Evolutionary conservation across 495 filamentous ascomycete genomes (phyloP).

Genomic region (Annulohypoxylon moriforme): DNA sequence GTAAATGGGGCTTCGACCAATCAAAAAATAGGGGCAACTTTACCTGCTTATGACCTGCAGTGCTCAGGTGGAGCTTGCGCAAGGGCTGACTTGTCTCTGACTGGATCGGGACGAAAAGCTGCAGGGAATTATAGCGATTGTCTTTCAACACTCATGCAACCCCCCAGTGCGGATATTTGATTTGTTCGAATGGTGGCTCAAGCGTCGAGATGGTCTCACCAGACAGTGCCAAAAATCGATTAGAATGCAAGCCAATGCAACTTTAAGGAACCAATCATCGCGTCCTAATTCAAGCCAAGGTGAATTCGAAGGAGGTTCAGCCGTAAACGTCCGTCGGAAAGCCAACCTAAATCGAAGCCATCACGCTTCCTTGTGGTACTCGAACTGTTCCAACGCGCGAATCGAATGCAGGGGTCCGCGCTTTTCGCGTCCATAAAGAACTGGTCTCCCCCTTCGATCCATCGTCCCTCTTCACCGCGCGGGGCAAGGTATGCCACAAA

Average conservation of each 20-base stretch:
- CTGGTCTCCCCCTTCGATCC: conserved; percentile 35
- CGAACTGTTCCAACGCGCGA: conserved; percentile 40
- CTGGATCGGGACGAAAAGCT: conserved; percentile 33
- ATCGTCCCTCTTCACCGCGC: conserved; percentile 24
- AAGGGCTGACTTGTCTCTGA: conserved; percentile 31
- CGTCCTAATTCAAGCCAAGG: conserved; percentile 34
- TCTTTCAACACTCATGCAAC: conserved; percentile 33
- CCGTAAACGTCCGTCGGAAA: conserved; percentile 18
- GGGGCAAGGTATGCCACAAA: conserved; percentile 26
- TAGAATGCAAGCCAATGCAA: conserved; percentile 28
- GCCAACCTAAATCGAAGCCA: conserved; percentile 1
- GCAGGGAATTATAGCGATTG: conserved; percentile 34
- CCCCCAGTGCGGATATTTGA: conserved; percentile 26
- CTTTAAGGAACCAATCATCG: conserved; percentile 34
- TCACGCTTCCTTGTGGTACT: conserved; percentile 37
- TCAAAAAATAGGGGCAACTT: conserved; percentile 31
- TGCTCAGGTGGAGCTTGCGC: conserved; percentile 30
- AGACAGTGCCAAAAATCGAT: conserved; percentile 12
- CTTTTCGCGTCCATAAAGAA: conserved; percentile 46
- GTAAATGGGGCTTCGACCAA: conserved; percentile 36
- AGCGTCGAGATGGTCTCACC: conserved; percentile 38
- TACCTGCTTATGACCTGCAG: conserved; percentile 31
- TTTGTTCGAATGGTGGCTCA: conserved; percentile 22
- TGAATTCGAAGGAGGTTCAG: conserved; percentile 15
- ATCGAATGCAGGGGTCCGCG: conserved; percentile 42